Conservation (phyloP, 768 basidiomycete species). For the Pulveroboletus ravenelii region DNA sequence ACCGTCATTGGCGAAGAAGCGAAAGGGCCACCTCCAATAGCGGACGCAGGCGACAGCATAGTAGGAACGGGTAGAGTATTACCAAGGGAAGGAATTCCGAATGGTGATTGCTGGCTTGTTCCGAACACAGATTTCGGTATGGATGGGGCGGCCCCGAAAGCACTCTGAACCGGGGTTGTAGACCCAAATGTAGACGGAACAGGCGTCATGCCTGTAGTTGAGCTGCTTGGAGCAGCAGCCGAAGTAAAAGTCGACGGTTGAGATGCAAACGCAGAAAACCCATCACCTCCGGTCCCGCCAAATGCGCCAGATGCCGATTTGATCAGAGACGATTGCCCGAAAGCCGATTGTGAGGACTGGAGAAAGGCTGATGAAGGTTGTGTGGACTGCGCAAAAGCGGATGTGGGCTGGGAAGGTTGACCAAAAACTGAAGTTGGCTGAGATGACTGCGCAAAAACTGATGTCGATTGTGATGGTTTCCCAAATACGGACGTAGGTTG, state of each 20-base stretch:
- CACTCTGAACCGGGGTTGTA: conserved; percentile 15
- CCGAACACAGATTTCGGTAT: conserved; percentile 17
- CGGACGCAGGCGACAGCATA: conserved; percentile 17
- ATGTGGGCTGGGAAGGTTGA: conserved; percentile 26
- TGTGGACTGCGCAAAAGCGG: conserved; percentile 30
- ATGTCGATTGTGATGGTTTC: conserved; percentile 21
- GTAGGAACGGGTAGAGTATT: conserved; percentile 17
- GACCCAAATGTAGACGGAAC: conserved; percentile 22
- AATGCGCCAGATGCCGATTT: conserved; percentile 53
- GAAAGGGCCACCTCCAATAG: conserved; percentile 22
- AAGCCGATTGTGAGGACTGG: conserved; percentile 32
- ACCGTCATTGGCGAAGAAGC: conserved; percentile 25
- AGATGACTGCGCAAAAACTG: conserved; percentile 32
- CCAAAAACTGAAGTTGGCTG: conserved; percentile 35
- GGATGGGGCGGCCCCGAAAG: conserved; percentile 11
- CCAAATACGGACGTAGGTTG: conserved; percentile 35
- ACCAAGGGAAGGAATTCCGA: conserved; percentile 23
- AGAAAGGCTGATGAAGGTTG: conserved; percentile 26
- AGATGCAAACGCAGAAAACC: conserved; percentile 50
- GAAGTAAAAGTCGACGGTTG: conserved; percentile 41
- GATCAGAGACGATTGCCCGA: conserved; percentile 39
- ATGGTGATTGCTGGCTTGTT: conserved; percentile 19
- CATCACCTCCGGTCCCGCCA: conserved; percentile 37
- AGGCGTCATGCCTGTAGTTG: conserved; percentile 4
- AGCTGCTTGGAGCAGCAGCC: conserved; percentile 1